phyloP scores from a whole-genome alignment of 2,329 filamentous ascomycete species.

The Neoscytalidium dimidiatum region DNA sequence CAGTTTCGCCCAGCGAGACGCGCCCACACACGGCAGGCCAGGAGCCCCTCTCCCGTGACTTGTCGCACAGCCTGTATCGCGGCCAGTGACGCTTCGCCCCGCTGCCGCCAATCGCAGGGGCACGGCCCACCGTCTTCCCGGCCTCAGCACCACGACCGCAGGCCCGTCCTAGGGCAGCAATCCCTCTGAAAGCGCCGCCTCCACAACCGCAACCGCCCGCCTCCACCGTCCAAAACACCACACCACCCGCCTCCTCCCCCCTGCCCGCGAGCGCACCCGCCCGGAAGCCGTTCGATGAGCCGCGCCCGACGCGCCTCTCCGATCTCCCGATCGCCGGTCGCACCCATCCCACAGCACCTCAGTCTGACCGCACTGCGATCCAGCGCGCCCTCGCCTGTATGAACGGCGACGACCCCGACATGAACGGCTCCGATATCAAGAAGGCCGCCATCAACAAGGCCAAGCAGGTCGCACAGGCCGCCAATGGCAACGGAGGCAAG shows the following conservation, averaged over 20 bases:
- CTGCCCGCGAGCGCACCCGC: constrained; percentile 5
- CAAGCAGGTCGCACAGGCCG: constrained; percentile 63
- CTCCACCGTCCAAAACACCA: constrained; percentile 20
- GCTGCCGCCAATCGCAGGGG: constrained; percentile 18
- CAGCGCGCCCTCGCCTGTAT: constrained; percentile 16
- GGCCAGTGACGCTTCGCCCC: constrained; percentile 14
- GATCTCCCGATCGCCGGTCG: constrained; percentile 24
- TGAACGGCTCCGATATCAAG: constrained; percentile 66
- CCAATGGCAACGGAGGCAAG: constrained; percentile 61
- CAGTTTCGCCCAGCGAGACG: background rate
- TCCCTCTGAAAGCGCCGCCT: constrained; percentile 28
- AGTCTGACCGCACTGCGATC: constrained; percentile 17
- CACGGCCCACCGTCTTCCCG: constrained; percentile 17
- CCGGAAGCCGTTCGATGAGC: constrained; percentile 29
- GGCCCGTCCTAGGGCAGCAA: constrained; percentile 15
- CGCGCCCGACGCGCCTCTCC: constrained; percentile 28
- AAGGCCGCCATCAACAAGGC: constrained; percentile 67
- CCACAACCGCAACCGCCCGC: constrained; percentile 27
- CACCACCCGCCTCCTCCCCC: constrained; percentile 24
- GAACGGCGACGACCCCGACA: constrained; percentile 30
- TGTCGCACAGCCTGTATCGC: constrained; percentile 13
- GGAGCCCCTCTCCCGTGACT: constrained; percentile 15
- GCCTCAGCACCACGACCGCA: constrained; percentile 15
- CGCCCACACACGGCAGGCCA: background rate
- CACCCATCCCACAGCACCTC: constrained; percentile 13